Percentiles rank a stretch among this genome's conserved stretches.
Conservation (phyloP, 2,329 filamentous ascomycete genomes). For the Ceratocystis cubensis region DNA sequence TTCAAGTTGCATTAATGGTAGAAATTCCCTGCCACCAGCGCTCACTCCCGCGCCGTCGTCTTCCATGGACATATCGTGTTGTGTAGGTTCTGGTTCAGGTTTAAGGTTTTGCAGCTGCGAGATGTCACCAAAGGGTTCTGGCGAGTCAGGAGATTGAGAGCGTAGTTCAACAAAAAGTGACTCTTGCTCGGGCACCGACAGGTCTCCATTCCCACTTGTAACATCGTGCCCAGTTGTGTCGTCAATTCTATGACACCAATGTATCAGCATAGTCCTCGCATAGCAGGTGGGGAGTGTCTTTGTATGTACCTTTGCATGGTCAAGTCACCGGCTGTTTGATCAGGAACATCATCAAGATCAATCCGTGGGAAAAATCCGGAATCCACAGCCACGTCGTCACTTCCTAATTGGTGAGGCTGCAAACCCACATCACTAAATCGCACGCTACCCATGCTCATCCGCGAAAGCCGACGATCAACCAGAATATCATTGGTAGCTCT, state of each 20-base stretch:
- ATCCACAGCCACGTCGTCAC: conserved; percentile 34
- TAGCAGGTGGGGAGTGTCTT: not conserved
- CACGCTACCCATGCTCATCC: conserved; percentile 42
- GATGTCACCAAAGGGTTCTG: conserved; percentile 20
- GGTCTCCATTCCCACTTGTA: conserved; percentile 14
- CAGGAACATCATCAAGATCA: conserved; percentile 32
- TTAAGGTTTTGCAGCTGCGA: conserved; percentile 16
- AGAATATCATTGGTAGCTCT: conserved; percentile 38
- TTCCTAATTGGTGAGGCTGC: conserved; percentile 26
- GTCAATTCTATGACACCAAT: conserved; percentile 27
- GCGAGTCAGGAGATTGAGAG: conserved; percentile 15
- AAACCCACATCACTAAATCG: conserved; percentile 42
- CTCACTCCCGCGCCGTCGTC: not conserved
- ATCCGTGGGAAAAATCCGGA: conserved; percentile 42
- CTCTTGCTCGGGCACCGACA: conserved; percentile 11
- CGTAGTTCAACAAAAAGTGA: not conserved
- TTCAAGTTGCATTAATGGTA: conserved; percentile 15
- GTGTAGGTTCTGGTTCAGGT: conserved; percentile 9
- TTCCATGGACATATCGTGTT: conserved; percentile 14
- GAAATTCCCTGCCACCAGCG: conserved; percentile 3
- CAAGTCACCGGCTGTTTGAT: conserved; percentile 31
- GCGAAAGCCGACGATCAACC: conserved; percentile 33
- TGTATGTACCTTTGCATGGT: conserved; percentile 34
- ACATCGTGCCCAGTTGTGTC: conserved; percentile 22
- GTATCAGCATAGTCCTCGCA: not conserved